Evolutionary conservation across 179 eudicot species (phyloP).

Genomic region (Beta lomatogona): DNA sequence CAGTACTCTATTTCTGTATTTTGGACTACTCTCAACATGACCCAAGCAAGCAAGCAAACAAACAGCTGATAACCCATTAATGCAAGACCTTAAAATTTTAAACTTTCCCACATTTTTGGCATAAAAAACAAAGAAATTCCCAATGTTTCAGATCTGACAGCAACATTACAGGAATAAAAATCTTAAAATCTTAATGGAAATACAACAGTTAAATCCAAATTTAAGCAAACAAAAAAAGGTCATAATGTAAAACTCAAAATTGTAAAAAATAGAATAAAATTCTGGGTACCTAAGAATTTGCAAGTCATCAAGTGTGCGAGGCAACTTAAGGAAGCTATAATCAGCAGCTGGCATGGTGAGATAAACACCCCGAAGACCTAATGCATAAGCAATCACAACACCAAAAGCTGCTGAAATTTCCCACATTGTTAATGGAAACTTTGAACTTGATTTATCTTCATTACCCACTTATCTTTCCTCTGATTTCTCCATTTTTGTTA

Average conservation of each 20-base stretch:
- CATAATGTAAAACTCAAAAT: not conserved
- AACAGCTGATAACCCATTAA: conserved; percentile 2
- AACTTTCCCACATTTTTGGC: not conserved
- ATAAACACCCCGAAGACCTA: conserved; percentile 69
- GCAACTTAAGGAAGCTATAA: conserved; percentile 94
- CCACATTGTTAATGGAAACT: conserved; percentile 61
- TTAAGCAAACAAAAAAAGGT: not conserved
- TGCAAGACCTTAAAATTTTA: not conserved
- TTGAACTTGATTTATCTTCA: conserved; percentile 18
- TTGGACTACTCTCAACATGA: not conserved
- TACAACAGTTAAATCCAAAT: conserved; percentile 6
- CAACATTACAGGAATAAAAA: not conserved
- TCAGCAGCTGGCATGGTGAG: conserved; percentile 87
- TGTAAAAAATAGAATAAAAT: not conserved
- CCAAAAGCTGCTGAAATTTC: conserved; percentile 63
- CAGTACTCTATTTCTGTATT: too few species aligned
- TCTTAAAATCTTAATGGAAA: not conserved
- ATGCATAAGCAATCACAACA: conserved; percentile 56
- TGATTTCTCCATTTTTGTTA: conserved; percentile 30
- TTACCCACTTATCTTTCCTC: conserved; percentile 26
- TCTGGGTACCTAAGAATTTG: conserved; percentile 66
- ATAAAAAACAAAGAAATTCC: not conserved
- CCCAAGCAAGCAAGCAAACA: not conserved
- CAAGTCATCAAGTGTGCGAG: conserved; percentile 70
- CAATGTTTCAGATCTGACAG: conserved; percentile 22